These are phyloP conservation scores for Ascochyta rabiei DNA, from an alignment of 2,329 filamentous ascomycete genomes.

Conservation along the genomic window DNA sequence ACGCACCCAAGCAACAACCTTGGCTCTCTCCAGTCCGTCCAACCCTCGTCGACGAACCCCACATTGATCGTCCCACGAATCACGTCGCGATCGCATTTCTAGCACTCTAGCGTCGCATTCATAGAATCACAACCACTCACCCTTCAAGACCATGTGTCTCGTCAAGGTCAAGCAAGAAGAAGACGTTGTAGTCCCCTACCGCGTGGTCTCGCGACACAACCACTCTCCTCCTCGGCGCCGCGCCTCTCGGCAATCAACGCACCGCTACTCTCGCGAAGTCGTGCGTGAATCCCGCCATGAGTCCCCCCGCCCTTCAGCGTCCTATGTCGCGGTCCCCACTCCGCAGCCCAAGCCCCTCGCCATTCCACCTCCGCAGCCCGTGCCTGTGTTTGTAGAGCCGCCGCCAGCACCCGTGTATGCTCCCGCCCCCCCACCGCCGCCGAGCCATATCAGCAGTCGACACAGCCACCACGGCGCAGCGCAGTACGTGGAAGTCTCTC, in stretches of 20 bases:
- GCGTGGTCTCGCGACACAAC: slow-evolving; percentile 36
- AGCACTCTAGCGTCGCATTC: background rate
- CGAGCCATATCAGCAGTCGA: slow-evolving; percentile 7
- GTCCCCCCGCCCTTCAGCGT: slow-evolving; percentile 35
- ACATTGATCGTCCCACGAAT: slow-evolving; percentile 40
- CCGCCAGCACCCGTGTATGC: slow-evolving; percentile 35
- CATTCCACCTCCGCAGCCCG: slow-evolving; percentile 49
- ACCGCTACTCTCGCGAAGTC: slow-evolving; percentile 41
- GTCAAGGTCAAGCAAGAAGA: slow-evolving; percentile 54
- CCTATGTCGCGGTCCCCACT: slow-evolving; percentile 41
- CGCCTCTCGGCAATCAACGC: slow-evolving; percentile 30
- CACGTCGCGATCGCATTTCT: slow-evolving; percentile 39
- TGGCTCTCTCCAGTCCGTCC: slow-evolving; percentile 12
- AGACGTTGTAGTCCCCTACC: slow-evolving; percentile 50
- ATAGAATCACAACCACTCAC: background rate
- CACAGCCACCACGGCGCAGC: slow-evolving; percentile 31
- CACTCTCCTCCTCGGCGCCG: slow-evolving; percentile 41
- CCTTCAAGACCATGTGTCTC: slow-evolving; percentile 51
- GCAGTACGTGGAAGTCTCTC: slow-evolving; percentile 55
- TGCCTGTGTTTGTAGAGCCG: slow-evolving; percentile 49
- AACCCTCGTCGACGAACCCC: slow-evolving; percentile 24
- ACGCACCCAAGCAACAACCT: background rate
- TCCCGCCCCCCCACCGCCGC: slow-evolving; percentile 18
- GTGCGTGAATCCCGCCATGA: slow-evolving; percentile 30
- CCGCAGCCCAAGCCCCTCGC: slow-evolving; percentile 33